Conservation (phyloP, 2,329 filamentous ascomycete species). For the Diaporthe batatas region DNA sequence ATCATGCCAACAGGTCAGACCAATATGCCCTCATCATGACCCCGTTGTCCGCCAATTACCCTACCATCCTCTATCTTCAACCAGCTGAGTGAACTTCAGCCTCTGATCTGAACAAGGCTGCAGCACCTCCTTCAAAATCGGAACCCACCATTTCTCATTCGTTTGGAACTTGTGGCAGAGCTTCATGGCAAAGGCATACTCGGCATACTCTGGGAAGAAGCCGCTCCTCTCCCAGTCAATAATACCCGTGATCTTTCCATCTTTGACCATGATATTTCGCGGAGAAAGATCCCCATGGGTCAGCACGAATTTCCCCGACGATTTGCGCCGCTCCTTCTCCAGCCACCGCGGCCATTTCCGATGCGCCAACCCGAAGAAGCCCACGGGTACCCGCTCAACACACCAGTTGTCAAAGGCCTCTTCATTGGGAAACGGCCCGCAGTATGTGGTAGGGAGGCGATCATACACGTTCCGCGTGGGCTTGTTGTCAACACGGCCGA, state of each 20-base stretch:
- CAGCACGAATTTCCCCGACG: conserved; percentile 16
- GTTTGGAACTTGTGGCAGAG: conserved; percentile 3
- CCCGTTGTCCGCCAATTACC: not conserved
- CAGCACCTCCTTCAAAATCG: conserved; percentile 13
- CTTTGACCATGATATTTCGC: conserved; percentile 38
- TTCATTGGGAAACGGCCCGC: conserved; percentile 35
- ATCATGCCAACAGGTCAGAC: too few species aligned
- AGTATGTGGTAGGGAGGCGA: not conserved
- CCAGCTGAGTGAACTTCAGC: conserved; percentile 1
- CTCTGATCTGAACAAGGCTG: conserved; percentile 13
- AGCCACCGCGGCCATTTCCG: conserved; percentile 20
- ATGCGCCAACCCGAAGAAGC: not conserved
- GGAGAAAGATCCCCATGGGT: conserved; percentile 32
- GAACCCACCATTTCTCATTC: conserved; percentile 40
- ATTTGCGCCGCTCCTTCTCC: conserved; percentile 26
- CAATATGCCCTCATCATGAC: too few species aligned
- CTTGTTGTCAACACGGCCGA: conserved; percentile 36
- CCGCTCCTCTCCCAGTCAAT: conserved; percentile 42
- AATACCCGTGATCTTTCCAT: conserved; percentile 35
- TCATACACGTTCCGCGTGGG: conserved; percentile 5
- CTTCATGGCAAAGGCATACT: conserved; percentile 40
- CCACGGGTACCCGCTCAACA: conserved; percentile 6
- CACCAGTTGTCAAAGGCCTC: conserved; percentile 40
- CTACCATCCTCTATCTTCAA: conserved; percentile 24
- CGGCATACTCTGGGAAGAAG: conserved; percentile 42